Conservation (phyloP, 257 asterid genomes). For the Salvia hispanica region DNA sequence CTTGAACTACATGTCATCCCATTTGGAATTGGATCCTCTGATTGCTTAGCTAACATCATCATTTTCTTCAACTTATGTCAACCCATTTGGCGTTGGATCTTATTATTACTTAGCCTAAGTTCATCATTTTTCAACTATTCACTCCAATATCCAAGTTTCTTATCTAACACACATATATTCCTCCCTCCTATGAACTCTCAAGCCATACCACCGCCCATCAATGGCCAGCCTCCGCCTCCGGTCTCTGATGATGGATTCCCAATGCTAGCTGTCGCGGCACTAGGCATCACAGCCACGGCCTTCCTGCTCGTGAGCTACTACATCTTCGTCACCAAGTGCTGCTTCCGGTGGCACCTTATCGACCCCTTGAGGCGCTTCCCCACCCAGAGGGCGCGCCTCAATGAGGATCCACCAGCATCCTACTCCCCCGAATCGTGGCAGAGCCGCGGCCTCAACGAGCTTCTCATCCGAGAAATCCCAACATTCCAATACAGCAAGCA, state of each 20-base stretch:
- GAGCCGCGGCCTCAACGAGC: slow-evolving; percentile 68
- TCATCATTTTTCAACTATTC: slow-evolving; percentile 35
- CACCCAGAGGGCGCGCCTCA: slow-evolving; percentile 26
- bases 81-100: slow-evolving; percentile 14
- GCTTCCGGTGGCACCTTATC: slow-evolving; percentile 67
- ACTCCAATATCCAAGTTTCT: neutral
- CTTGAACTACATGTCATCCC: neutral
- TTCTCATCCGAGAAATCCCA: slow-evolving; percentile 65
- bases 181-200: slow-evolving; percentile 37
- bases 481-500: slow-evolving; percentile 52
- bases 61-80: slow-evolving; percentile 4
- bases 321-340: slow-evolving; percentile 66
- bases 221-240: slow-evolving; percentile 41
- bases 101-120: slow-evolving; percentile 31
- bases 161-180: neutral
- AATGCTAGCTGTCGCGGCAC: slow-evolving; percentile 60
- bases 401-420: slow-evolving; percentile 44
- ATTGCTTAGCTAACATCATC: slow-evolving; percentile 1
- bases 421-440: slow-evolving; percentile 58
- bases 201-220: slow-evolving; percentile 37
- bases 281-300: slow-evolving; percentile 70
- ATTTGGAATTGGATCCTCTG: neutral
- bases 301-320: slow-evolving; percentile 68
- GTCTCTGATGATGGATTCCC: slow-evolving; percentile 60
- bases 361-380: slow-evolving; percentile 65